Base-by-base conservation (phyloP, 2,329 filamentous ascomycete species). In the Elsinoe ampelina region DNA sequence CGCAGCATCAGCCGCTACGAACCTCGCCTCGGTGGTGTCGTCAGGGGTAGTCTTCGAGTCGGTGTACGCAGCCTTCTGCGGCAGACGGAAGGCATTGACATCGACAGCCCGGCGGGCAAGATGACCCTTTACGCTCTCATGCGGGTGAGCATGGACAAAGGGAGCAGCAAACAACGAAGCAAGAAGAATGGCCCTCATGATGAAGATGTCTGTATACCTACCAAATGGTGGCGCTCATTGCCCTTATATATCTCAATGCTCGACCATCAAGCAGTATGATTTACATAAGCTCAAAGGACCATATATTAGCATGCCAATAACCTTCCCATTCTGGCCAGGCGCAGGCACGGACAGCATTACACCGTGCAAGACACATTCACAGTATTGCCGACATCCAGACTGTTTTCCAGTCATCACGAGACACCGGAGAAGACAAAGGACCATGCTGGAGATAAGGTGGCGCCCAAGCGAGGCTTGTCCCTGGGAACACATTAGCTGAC, bases 31-130 rank as follows among this genome's bases (percentile, higher is more conserved):
- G n/a, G 63, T 60, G 10, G 58, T 54, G 20, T 61, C 61, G 5
- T 64, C 63, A 43, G 55, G 61, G 1, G 58, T 47, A 12, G 22
- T 22, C 43, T 42, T 64, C 7, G 61, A 60, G 55, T 65, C 59
- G 20, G 42, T 57, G 54, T 66, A 66, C 10, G 61, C 59, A 32
- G 58, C 58, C 50, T 56, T 58, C 10, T 66, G 57, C 36, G 66
- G 63, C 51, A 67, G 58, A 54, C 67, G 67, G 58, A 67, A 69
- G 13, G 65, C 61, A 50, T 67, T 65, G 11, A 71, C 59, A 51
- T 71, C 65, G 19, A 70, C 58, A 8, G 64, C 63, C 62, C 62
- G 63, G 36, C 58, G 58, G 35, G 58, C 50, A 5, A 60, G 38
- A 34, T 30, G 19, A 26, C 20, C 34, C 7, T 26, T 38, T 2